These are phyloP conservation scores for Fusarium sp. DNA, from an alignment of 2,329 filamentous ascomycete species.

Conservation along the genomic window DNA sequence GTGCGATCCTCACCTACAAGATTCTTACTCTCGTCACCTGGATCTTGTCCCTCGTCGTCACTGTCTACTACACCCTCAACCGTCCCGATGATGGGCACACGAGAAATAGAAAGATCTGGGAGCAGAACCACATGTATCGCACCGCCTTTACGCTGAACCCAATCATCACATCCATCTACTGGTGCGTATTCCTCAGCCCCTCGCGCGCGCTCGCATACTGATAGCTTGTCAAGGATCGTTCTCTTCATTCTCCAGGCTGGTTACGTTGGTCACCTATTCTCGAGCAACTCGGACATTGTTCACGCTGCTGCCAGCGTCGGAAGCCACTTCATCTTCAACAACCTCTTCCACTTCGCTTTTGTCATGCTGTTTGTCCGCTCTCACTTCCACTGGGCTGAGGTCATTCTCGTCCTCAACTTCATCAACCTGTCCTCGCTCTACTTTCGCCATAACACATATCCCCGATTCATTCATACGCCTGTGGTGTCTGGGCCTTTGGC, in stretches of 20 bases:
- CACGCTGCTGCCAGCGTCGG: slow-evolving; percentile 79
- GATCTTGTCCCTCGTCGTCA: slow-evolving; percentile 75
- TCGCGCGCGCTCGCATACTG: neutral
- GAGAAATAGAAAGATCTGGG: slow-evolving; percentile 75
- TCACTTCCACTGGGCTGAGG: slow-evolving; percentile 78
- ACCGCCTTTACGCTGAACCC: slow-evolving; percentile 82
- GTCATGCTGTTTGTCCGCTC: slow-evolving; percentile 83
- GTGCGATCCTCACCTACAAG: slow-evolving; percentile 77
- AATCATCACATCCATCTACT: slow-evolving; percentile 75
- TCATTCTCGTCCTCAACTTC: slow-evolving; percentile 83
- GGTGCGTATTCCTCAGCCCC: slow-evolving; percentile 56
- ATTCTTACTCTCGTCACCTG: slow-evolving; percentile 78
- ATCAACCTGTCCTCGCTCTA: slow-evolving; percentile 82
- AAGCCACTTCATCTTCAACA: slow-evolving; percentile 86
- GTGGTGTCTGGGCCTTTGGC: slow-evolving; percentile 79
- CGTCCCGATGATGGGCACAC: slow-evolving; percentile 69
- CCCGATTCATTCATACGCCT: slow-evolving; percentile 79
- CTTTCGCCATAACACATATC: slow-evolving; percentile 78
- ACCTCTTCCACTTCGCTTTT: slow-evolving; percentile 83
- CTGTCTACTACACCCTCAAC: slow-evolving; percentile 78
- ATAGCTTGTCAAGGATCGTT: slow-evolving; percentile 62
- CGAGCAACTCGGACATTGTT: slow-evolving; percentile 68
- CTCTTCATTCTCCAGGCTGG: slow-evolving; percentile 79
- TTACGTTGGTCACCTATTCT: slow-evolving; percentile 82
- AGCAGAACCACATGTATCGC: slow-evolving; percentile 71